Conservation (phyloP, 2,329 filamentous ascomycete species). For the Paraconiothyrium brasiliense region DNA sequence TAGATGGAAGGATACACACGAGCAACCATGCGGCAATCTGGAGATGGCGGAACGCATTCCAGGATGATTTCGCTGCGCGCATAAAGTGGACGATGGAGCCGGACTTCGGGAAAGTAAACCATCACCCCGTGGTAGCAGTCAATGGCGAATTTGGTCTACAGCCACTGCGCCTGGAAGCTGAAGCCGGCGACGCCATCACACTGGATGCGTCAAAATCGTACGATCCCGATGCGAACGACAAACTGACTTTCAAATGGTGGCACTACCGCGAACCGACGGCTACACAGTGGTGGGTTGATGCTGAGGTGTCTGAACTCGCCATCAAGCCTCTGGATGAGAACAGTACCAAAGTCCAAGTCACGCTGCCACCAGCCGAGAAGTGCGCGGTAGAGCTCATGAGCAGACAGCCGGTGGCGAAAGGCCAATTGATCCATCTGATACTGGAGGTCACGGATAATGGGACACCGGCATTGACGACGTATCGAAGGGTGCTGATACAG, state of each 20-base stretch:
- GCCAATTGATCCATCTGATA: conserved; percentile 60
- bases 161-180: conserved; percentile 53
- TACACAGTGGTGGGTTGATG: conserved; percentile 54
- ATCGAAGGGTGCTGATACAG: conserved; percentile 56
- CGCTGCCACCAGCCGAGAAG: conserved; percentile 55
- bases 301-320: conserved; percentile 53
- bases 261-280: conserved; percentile 58
- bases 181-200: conserved; percentile 51
- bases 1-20: conserved; percentile 45
- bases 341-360: conserved; percentile 46
- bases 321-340: conserved; percentile 42
- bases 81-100: conserved; percentile 58
- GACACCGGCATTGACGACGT: conserved; percentile 56
- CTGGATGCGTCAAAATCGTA: conserved; percentile 59
- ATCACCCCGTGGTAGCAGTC: conserved; percentile 59
- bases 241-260: conserved; percentile 60
- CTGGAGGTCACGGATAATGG: conserved; percentile 60
- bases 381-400: conserved; percentile 51
- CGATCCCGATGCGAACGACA: conserved; percentile 56
- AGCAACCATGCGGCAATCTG: conserved; percentile 62
- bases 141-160: conserved; percentile 51
- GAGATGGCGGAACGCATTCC: conserved; percentile 63
- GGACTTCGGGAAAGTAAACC: conserved; percentile 52
- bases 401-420: conserved; percentile 48
- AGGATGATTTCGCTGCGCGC: conserved; percentile 60